phyloP scores from a whole-genome alignment of 768 basidiomycete species.

The Baorangia bicolor region DNA sequence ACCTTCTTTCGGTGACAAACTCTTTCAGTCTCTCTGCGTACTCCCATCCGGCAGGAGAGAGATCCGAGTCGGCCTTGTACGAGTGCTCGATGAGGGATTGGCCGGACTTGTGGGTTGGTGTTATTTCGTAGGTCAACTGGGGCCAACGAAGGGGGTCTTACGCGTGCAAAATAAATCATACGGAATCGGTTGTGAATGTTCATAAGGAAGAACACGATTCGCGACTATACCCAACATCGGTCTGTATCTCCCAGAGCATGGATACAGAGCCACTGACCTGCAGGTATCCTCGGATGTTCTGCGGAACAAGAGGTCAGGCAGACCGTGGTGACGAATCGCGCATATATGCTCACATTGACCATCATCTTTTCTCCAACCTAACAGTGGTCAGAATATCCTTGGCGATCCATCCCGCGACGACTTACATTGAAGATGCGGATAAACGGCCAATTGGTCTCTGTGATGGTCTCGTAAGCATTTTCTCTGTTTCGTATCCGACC shows the following conservation, averaged over 20 bases:
- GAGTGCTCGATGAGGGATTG: slow-evolving; percentile 98
- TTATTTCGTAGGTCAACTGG: background rate
- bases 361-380: slow-evolving; percentile 95
- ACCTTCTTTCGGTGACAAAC: slow-evolving; percentile 82
- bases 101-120: slow-evolving; percentile 64
- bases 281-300: slow-evolving; percentile 88
- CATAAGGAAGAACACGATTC: slow-evolving; percentile 99
- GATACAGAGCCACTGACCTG: slow-evolving; percentile 49
- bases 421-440: slow-evolving; percentile 91
- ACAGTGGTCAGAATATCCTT: slow-evolving; percentile 6
- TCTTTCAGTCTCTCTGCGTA: slow-evolving; percentile 89
- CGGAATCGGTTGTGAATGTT: slow-evolving; percentile 95
- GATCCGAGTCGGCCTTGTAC: slow-evolving; percentile 96
- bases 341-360: slow-evolving; percentile 66
- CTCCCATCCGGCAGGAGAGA: slow-evolving; percentile 94
- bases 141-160: slow-evolving; percentile 37
- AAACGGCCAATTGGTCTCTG: slow-evolving; percentile 88
- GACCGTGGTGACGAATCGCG: background rate
- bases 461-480: slow-evolving; percentile 84
- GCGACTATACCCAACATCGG: slow-evolving; percentile 51
- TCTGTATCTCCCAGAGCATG: background rate
- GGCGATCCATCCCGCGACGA: background rate
- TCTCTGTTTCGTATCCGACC: slow-evolving; percentile 86
- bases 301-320: background rate
- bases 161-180: slow-evolving; percentile 95